Percentiles rank a stretch among this genome's conserved stretches.
Conservation (phyloP, 2,329 filamentous ascomycete genomes). For the Zasmidium citrigriseum region DNA sequence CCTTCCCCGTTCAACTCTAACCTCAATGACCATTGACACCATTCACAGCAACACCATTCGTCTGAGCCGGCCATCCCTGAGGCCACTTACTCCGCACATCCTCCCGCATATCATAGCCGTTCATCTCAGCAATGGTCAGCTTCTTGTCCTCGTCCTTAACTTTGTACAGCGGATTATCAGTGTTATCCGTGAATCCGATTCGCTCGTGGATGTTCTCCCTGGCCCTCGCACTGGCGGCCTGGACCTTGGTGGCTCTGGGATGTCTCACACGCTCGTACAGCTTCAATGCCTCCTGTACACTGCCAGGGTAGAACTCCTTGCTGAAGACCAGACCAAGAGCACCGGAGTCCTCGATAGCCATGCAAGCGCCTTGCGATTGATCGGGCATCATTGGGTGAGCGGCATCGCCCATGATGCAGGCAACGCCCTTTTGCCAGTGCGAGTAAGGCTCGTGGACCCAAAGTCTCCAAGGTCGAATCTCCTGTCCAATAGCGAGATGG, state of each 20-base stretch:
- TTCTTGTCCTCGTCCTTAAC: slow-evolving; percentile 63
- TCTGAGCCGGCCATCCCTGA: slow-evolving; percentile 12
- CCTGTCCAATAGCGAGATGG: slow-evolving; percentile 61
- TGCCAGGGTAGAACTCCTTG: slow-evolving; percentile 43
- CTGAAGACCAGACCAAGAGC: slow-evolving; percentile 64
- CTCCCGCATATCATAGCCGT: slow-evolving; percentile 49
- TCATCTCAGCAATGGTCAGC: slow-evolving; percentile 70
- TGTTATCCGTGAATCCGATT: slow-evolving; percentile 63
- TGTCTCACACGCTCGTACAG: slow-evolving; percentile 40
- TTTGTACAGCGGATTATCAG: slow-evolving; percentile 57
- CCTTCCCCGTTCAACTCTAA: background rate
- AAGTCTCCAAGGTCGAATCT: slow-evolving; percentile 67
- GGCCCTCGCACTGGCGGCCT: slow-evolving; percentile 37
- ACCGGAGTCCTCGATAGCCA: slow-evolving; percentile 68
- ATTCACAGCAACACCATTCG: slow-evolving; percentile 5
- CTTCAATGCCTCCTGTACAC: slow-evolving; percentile 35
- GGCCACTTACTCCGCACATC: slow-evolving; percentile 26
- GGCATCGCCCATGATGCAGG: slow-evolving; percentile 66
- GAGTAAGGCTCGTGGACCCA: slow-evolving; percentile 66
- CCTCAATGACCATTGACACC: slow-evolving; percentile 3
- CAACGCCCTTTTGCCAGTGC: slow-evolving; percentile 53
- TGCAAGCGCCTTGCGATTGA: slow-evolving; percentile 69
- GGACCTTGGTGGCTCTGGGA: slow-evolving; percentile 41
- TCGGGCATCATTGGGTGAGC: slow-evolving; percentile 67
- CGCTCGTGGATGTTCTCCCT: slow-evolving; percentile 42